phyloP scores from a whole-genome alignment of 345 rosid genomes.

The Eucalyptus marginata region DNA sequence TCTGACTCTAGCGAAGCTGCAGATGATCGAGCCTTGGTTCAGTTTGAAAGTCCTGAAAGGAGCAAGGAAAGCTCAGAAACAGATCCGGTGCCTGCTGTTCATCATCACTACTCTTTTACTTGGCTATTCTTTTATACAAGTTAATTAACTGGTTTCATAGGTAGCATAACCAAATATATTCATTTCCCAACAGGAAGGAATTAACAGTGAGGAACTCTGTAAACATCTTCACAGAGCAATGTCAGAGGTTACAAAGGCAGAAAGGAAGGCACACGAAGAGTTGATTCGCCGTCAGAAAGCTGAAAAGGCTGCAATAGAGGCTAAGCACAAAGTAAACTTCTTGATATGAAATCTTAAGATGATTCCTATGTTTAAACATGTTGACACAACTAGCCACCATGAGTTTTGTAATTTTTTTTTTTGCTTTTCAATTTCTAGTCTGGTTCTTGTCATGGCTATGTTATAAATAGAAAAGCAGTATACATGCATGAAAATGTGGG shows the following conservation, averaged over 20 bases:
- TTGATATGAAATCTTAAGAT: background rate
- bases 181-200: conserved; percentile 37
- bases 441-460: background rate
- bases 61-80: background rate
- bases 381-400: background rate
- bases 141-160: background rate
- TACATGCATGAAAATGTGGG: background rate
- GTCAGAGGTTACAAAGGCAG: conserved; percentile 43
- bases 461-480: background rate
- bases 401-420: background rate
- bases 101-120: background rate
- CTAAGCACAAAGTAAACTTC: conserved; percentile 42
- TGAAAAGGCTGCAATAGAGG: conserved; percentile 62
- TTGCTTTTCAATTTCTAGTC: background rate
- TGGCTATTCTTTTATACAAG: background rate
- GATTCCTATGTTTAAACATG: background rate
- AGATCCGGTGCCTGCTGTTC: background rate
- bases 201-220: conserved; percentile 19
- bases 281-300: conserved; percentile 40
- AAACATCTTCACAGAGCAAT: conserved; percentile 22
- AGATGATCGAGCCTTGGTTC: background rate
- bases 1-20: background rate
- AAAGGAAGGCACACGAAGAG: conserved; percentile 45
- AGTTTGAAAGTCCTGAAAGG: background rate
- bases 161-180: background rate